phyloP scores from a whole-genome alignment of 2,329 filamentous ascomycete species.

The Cucurbitaria berberidis region DNA sequence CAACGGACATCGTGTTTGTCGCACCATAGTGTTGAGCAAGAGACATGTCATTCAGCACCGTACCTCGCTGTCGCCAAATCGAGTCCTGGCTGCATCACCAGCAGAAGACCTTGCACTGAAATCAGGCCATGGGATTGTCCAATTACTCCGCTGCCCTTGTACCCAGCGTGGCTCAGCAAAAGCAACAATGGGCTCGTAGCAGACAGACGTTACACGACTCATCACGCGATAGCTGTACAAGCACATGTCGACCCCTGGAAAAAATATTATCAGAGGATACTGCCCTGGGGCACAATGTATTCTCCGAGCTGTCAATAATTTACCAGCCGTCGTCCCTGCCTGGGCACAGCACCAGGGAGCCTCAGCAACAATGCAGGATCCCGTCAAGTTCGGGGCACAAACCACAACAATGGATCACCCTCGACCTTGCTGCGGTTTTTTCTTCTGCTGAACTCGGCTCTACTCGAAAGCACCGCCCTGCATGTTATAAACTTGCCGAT shows the following conservation, averaged over 20 bases:
- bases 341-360: constrained; percentile 2
- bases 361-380: constrained; percentile 6
- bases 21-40: neutral
- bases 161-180: constrained; percentile 9
- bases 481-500: neutral
- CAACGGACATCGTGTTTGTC: constrained; percentile 3
- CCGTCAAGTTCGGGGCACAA: constrained; percentile 2
- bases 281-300: neutral
- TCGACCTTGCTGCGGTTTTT: neutral
- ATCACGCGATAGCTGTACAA: constrained; percentile 4
- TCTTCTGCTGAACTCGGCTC: neutral
- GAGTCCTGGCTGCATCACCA: neutral
- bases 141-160: constrained; percentile 1
- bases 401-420: neutral
- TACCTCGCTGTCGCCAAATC: neutral
- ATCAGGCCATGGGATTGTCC: constrained; percentile 6
- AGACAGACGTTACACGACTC: constrained; percentile 14
- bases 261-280: neutral
- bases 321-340: constrained; percentile 2
- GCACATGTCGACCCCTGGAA: constrained; percentile 14
- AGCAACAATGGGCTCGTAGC: constrained; percentile 5
- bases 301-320: neutral
- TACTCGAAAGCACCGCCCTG: neutral
- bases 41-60: neutral
- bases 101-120: neutral